Percentiles rank a stretch among this genome's conserved stretches.
phyloP scores from a whole-genome alignment of 1,284 basidiomycete species.

The Malassezia slooffiae region DNA sequence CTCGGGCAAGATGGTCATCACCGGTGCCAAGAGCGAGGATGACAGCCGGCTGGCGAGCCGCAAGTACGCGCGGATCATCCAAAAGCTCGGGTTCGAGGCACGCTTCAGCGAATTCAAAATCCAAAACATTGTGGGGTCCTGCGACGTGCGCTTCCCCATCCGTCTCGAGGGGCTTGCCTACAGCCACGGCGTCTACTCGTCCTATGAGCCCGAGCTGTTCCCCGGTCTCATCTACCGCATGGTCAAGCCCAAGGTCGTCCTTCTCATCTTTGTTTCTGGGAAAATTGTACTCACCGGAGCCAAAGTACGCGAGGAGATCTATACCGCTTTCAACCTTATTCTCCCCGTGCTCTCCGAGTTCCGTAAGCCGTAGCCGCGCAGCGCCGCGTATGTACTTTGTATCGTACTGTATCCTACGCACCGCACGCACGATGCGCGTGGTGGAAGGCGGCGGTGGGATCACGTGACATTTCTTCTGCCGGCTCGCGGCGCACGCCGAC shows the following conservation, averaged over 20 bases:
- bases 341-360: constrained; percentile 55
- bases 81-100: constrained; percentile 98
- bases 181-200: constrained; percentile 94
- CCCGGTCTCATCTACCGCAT: constrained; percentile 98
- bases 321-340: constrained; percentile 97
- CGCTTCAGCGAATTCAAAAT: constrained; percentile 99
- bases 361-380: constrained; percentile 45
- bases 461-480: no score
- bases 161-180: constrained; percentile 94
- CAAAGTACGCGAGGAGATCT: constrained; percentile 98
- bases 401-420: no score
- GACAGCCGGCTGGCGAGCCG: constrained; percentile 91
- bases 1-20: constrained; percentile 99
- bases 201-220: constrained; percentile 97
- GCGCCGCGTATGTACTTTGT: neutral
- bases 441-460: neutral
- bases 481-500: no score
- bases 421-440: no score
- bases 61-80: constrained; percentile 98
- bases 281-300: constrained; percentile 98
- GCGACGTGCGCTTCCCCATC: constrained; percentile 99
- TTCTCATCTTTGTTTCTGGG: constrained; percentile 96
- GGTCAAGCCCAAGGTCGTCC: constrained; percentile 98
- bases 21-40: constrained; percentile 97
- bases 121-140: constrained; percentile 91